Evolutionary conservation across 495 filamentous ascomycete genomes (phyloP).

Genomic region (Talaromyces proteolyticus): DNA sequence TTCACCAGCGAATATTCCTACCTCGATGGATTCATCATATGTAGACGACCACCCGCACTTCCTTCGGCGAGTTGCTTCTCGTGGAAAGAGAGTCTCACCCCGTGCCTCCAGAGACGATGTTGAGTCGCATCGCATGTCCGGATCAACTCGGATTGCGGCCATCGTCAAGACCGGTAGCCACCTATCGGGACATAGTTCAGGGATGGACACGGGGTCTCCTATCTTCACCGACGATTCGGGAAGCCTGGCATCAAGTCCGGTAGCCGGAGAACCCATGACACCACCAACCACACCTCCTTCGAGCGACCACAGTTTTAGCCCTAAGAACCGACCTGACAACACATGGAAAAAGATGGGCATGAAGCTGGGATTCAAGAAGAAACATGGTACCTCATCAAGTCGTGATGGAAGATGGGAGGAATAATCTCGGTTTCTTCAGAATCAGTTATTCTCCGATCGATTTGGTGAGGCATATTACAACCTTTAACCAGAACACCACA

Average conservation of each 20-base stretch:
- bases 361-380: constrained; percentile 66
- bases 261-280: constrained; percentile 69
- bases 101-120: constrained; percentile 35
- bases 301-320: constrained; percentile 46
- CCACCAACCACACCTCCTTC: constrained; percentile 81
- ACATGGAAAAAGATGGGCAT: constrained; percentile 84
- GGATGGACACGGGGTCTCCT: constrained; percentile 30
- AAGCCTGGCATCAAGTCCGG: constrained; percentile 36
- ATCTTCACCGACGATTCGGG: constrained; percentile 44
- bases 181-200: constrained; percentile 28
- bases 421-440: too few species aligned
- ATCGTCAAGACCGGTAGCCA: constrained; percentile 27
- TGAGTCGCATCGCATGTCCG: constrained; percentile 12
- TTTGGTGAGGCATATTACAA: too few species aligned
- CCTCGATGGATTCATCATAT: constrained; percentile 23
- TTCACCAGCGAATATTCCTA: constrained; percentile 23
- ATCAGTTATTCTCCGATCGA: too few species aligned
- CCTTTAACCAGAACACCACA: too few species aligned
- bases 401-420: constrained; percentile 17
- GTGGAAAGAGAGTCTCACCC: constrained; percentile 36
- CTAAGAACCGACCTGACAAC: constrained; percentile 49
- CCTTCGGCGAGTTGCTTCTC: constrained; percentile 16
- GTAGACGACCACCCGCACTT: constrained; percentile 4
- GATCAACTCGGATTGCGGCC: constrained; percentile 12
- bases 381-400: constrained; percentile 29